Evolutionary conservation across 169 alveolate species (phyloP), one percentile per base, ranked within the genome.

Genomic region (Babesia caballi): DNA sequence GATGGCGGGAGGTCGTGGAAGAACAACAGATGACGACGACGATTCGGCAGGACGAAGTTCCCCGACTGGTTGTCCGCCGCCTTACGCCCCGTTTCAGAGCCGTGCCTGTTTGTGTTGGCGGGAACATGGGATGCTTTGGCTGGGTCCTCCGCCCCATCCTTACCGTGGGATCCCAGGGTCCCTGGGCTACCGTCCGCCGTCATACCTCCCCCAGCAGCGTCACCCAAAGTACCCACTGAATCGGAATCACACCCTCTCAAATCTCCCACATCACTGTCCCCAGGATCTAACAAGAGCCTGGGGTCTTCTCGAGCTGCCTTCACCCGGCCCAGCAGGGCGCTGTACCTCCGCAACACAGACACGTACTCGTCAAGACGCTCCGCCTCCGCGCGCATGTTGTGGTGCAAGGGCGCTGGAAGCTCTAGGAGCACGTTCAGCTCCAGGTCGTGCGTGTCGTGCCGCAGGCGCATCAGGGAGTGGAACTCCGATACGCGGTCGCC

Each of bases 331-430:
- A 78, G 54, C 3, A 78, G 19, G 25, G 61, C 19, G 28, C 58
- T 59, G 82, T 67, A 69, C 6, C 83, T 42, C 21, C 40, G 35
- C 0, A 78, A 42, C 11, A 76, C 86, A 14, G 75, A 7, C 0
- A 41, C 25, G 47, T 78, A 78, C 36, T 78, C 86, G 32, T 41
- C 71, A 9, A 33, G 28, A 4, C 54, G 21, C 8, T 23, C 28
- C 8, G 69, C 57, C 21, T 67, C 74, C 19, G 57, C 41, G 0
- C 25, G 14, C 38, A 40, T 2, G 32, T 27, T 40, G 36, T 67
- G 50, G 47, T 38, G 57, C 3, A 59, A 27, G 15, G 86, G 86
- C 2, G 53, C 86, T 15, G 86, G 86, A 12, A 78, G 19, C 35
- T 78, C 82, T 4, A 78, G 75, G 5, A 67, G 46, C 23, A 78